Evolutionary conservation across 2,329 filamentous ascomycete genomes (phyloP), one percentile per base, ranked within the genome.

Genomic region (Monosporascus sp.): DNA sequence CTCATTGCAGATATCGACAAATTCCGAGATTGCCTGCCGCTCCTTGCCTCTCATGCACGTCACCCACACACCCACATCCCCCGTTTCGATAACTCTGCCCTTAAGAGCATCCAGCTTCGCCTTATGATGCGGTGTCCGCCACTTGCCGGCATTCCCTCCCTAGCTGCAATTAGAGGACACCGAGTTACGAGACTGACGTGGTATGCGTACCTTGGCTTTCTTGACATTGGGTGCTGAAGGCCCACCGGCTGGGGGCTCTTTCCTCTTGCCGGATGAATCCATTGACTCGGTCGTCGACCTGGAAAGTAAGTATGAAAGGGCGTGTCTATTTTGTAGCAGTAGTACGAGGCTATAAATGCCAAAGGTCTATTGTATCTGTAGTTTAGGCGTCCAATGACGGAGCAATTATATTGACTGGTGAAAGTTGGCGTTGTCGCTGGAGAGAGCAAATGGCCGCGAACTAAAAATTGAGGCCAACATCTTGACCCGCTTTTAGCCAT

Each of bases 11-110:
- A 91, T 72, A 54, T 79, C 71, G 53, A 76, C 77, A 57, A 91
- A 77, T 66, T 93, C 89, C 49, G 78, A 74, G 2, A 87, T 79
- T 15, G 88, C 87, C 68, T 85, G 87, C 43, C 76, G 77, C 70
- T 89, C 87, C 73, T 88, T 86, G 59, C 82, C 82, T 65, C 86
- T 81, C 50, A 86, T 83, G 66, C 87, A 92, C 0, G 88, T 91
- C 28, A 86, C 85, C 87, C 88, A 93, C 54, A 93, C 84, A 5
- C 89, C 89, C 50, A 78, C 75, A 63, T 91, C 87, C 5, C 88
- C 87, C 5, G 86, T 75, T 60, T 88, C 81, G 48, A 91, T 70
- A 14, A 69, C 65, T 40, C 70, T 70, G 55, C 70, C 68, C 49
- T 71, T 65, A 15, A 64, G 28, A 31, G 62, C 67, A 20, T 72